Evolutionary conservation across 148 eudicot species (phyloP).

Genomic region (Silene conica): DNA sequence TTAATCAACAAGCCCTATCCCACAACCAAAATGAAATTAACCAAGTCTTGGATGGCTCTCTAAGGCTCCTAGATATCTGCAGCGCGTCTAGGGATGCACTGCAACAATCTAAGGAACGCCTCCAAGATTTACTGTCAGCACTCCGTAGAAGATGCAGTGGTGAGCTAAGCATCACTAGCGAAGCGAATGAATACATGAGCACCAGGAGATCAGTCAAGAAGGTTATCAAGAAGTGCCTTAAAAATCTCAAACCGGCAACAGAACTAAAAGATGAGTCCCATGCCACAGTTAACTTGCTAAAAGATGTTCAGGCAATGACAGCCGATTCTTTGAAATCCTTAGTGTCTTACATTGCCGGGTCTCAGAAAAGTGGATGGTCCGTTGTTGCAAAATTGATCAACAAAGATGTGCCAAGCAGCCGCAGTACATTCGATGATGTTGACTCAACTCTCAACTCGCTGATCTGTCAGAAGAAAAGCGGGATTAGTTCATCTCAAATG

Average conservation of each 20-base stretch:
- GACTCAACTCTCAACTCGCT: neutral
- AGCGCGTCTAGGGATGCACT: neutral
- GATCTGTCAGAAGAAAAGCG: slow-evolving; percentile 8
- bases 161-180: neutral
- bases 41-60: slow-evolving; percentile 24
- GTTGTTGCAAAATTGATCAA: slow-evolving; percentile 4
- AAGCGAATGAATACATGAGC: neutral
- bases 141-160: slow-evolving; percentile 10
- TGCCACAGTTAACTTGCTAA: neutral
- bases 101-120: neutral
- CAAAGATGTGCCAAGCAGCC: neutral
- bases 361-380: slow-evolving; percentile 16
- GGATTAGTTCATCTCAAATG: neutral
- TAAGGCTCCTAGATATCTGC: slow-evolving; percentile 7
- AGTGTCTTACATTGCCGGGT: slow-evolving; percentile 8
- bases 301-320: slow-evolving; percentile 6
- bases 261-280: neutral
- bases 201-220: slow-evolving; percentile 15
- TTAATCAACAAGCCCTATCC: slow-evolving; percentile 12
- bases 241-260: neutral
- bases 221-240: neutral
- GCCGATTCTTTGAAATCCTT: slow-evolving; percentile 13
- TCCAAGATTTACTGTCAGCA: slow-evolving; percentile 1
- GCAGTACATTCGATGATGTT: neutral
- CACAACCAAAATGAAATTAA: slow-evolving; percentile 10